Base-by-base conservation (phyloP, 352 stramenopile species). In the Globisporangium nagaii region DNA sequence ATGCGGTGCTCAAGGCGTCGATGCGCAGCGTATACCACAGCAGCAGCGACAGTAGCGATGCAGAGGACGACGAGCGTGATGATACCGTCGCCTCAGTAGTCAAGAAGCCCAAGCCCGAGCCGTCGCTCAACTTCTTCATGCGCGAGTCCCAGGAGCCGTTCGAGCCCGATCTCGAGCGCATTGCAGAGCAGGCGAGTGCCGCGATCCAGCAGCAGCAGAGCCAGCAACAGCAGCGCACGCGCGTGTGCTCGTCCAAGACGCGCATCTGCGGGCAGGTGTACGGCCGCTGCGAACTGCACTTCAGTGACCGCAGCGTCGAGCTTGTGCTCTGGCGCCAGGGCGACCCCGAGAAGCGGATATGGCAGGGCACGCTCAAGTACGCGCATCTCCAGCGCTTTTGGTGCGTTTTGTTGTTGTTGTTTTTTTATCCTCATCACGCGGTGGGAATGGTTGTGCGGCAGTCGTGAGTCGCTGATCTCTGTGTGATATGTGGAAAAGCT, bases 221-320 rank as follows among this genome's bases (percentile, higher is more conserved):
- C 24, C 20, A 32, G 17, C 24, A 22, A 13, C 47, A 20, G 24
- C 15, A 47, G 15, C 50, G 34, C 10, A 61, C 52, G 10, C 28
- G 61, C 4, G 63, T 81, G 4, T 67, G 37, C 17, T 68, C 72
- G 28, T 30, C 67, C 6, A 56, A 66, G 13, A 60, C 73, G 17
- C 68, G 46, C 51, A 67, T 84, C 22, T 78, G 73, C 32, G 62
- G 68, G 13, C 54, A 75, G 36, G 62, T 56, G 25, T 84, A 65
- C 49, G 68, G 72, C 12, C 56, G 66, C 24, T 77, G 73, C 51
- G 65, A 79, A 35, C 45, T 84, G 2, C 30, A 58, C 1, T 80
- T 84, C 35, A 25, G 30, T 7, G 36, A 41, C 7, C 47, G 67
- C 25, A 55, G 50, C 20, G 57, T 84, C 15, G 27, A 71, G 19